A percentile compares a stretch with the other conserved stretches of the same genome.
Evolutionary conservation across 192 early-diverging fungal genomes (phyloP).

Genomic region (Backusella morwellensis): DNA sequence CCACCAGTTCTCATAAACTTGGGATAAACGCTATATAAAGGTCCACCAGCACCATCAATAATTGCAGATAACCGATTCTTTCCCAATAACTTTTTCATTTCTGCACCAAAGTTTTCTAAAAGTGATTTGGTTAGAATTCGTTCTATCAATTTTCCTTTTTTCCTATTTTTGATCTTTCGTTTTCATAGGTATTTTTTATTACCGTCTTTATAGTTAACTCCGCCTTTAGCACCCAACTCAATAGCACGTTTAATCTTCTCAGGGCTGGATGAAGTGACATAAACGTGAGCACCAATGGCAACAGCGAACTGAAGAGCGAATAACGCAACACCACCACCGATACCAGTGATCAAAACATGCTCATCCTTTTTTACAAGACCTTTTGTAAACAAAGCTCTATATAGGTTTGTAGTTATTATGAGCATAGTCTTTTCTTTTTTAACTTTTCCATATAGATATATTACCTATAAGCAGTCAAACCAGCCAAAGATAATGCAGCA

Average conservation of each 20-base stretch:
- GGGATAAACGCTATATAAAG: constrained; percentile 38
- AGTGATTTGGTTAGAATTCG: neutral
- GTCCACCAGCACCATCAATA: constrained; percentile 69
- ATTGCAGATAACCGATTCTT: constrained; percentile 46
- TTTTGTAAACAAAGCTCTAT: constrained; percentile 63
- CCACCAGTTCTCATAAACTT: constrained; percentile 49
- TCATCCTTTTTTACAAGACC: constrained; percentile 49
- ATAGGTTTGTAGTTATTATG: neutral
- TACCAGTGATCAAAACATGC: constrained; percentile 67
- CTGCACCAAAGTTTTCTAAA: constrained; percentile 44
- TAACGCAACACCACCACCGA: constrained; percentile 74
- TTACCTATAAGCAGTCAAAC: constrained; percentile 52
- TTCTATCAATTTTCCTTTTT: neutral
- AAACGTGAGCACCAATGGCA: constrained; percentile 65
- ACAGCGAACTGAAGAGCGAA: constrained; percentile 65
- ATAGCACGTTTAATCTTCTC: constrained; percentile 64
- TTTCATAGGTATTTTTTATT: neutral
- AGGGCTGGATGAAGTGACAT: constrained; percentile 63
- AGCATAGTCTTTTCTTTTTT: neutral
- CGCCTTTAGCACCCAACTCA: constrained; percentile 62
- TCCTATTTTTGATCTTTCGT: neutral
- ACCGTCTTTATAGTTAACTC: constrained; percentile 69
- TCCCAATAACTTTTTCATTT: constrained; percentile 41
- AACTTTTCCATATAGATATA: neutral
- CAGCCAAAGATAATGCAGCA: constrained; percentile 70